Base-by-base conservation (phyloP, 768 basidiomycete species). In the Macrocybe gigantea region DNA sequence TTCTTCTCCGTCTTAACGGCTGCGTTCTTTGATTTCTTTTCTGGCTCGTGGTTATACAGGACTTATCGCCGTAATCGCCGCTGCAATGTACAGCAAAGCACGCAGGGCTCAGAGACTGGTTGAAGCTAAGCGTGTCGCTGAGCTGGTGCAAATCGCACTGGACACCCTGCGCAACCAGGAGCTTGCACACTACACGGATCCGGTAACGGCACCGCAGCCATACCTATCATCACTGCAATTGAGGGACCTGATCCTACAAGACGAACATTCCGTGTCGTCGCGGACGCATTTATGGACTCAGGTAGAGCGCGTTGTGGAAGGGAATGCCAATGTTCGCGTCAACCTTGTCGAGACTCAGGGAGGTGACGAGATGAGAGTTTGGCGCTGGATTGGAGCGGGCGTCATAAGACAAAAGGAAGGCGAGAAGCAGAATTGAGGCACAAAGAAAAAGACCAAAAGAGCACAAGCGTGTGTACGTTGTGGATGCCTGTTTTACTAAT, bases 341-440 rank as follows among this genome's bases (percentile, higher is more conserved):
- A 88, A 86, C 61, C 69, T 91, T 45, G 88, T 88, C 64, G 93
- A 95, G 64, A 78, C 88, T 41, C 74, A 73, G 51, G 85, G 85
- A 54, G 92, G 93, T 8, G 91, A 94, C 64, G 90, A 92, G 67
- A 75, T 83, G 66, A 79, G 89, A 54, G 92, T 92, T 48, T 95
- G 93, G 93, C 71, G 85, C 49, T 95, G 93, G 93, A 80, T 91
- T 31, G 92, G 54, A 71, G 63, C 51, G 63, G 66, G 48, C 65
- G 68, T 49, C 60, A 59, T 36, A 37, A 32, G 36, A 44, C 10
- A 41, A n/a, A 39, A 39, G 13, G 33, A 37, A 36, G 45, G 45
- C 31, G 33, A 46, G 33, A 38, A 35, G 10, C 13, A 13, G 45
- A 29, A 22, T 36, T 33, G 33, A 46, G 33, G 33, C 45, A 36